Conservation (phyloP, 176 grass and related monocot genomes). For the Rhynchospora breviuscula region DNA sequence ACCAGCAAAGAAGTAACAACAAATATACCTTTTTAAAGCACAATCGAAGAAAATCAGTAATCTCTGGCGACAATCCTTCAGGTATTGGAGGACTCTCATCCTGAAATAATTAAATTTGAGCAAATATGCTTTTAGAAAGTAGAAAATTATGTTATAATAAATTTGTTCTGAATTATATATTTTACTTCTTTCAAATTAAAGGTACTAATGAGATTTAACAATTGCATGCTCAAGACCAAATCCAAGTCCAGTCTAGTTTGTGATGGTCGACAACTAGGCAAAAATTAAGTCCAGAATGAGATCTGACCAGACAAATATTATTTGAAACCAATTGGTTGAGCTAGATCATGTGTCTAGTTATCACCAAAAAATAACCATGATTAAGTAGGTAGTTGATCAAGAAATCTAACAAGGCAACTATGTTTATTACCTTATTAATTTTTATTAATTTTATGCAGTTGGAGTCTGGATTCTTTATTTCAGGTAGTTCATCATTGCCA, state of each 20-base stretch:
- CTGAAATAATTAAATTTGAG: constrained; percentile 33
- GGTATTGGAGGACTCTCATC: constrained; percentile 96
- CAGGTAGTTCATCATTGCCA: not conserved
- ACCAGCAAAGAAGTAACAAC: not conserved
- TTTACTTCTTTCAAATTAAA: not conserved
- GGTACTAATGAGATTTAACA: not conserved
- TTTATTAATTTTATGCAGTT: not conserved
- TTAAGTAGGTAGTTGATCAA: not conserved
- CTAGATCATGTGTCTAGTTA: not conserved
- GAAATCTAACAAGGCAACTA: not conserved
- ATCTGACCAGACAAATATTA: not conserved
- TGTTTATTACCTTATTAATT: not conserved
- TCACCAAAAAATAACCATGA: not conserved
- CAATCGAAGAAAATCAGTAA: constrained; percentile 93
- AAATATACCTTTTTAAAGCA: constrained; percentile 85
- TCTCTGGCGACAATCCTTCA: constrained; percentile 85
- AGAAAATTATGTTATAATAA: not conserved
- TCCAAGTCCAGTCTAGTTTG: not conserved
- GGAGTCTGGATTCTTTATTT: not conserved
- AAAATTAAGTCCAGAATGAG: not conserved
- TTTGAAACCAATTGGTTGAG: not conserved
- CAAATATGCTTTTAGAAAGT: not conserved
- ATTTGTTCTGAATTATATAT: not conserved
- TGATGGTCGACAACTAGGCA: not conserved
- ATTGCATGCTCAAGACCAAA: not conserved